Percentiles rank a stretch among this genome's conserved stretches.
Conservation (phyloP, 306 rosid genomes). For the Quercus aquifolioides region DNA sequence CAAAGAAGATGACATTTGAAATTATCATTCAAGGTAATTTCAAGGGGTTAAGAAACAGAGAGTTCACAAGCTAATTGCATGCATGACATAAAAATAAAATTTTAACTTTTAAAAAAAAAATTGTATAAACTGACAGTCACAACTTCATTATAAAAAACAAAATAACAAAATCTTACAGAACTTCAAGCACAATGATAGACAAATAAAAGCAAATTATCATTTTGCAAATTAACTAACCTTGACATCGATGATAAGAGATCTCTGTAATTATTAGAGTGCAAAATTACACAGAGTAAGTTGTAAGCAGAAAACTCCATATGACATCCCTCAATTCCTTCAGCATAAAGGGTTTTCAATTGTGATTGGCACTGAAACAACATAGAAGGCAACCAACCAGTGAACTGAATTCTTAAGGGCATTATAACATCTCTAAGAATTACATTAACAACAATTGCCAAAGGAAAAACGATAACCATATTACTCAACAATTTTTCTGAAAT, state of each 20-base stretch:
- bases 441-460: not conserved
- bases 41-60: not conserved
- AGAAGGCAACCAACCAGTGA: constrained; percentile 12
- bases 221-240: constrained; percentile 46
- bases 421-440: not conserved
- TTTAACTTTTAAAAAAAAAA: not conserved
- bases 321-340: constrained; percentile 89
- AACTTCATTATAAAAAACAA: not conserved
- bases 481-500: not conserved
- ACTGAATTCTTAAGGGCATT: not conserved
- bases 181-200: not conserved
- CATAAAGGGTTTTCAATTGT: constrained; percentile 76
- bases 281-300: constrained; percentile 86
- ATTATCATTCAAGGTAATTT: not conserved
- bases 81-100: not conserved
- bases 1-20: constrained; percentile 25
- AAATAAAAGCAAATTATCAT: not conserved
- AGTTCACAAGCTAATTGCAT: not conserved
- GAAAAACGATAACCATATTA: not conserved
- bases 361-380: constrained; percentile 83
- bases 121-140: not conserved
- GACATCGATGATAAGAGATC: constrained; percentile 85
- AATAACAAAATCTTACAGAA: not conserved
- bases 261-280: constrained; percentile 89
- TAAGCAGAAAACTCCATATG: constrained; percentile 95